Evolutionary conservation across 495 filamentous ascomycete genomes (phyloP).

Genomic region (Penicillium riverlandense): DNA sequence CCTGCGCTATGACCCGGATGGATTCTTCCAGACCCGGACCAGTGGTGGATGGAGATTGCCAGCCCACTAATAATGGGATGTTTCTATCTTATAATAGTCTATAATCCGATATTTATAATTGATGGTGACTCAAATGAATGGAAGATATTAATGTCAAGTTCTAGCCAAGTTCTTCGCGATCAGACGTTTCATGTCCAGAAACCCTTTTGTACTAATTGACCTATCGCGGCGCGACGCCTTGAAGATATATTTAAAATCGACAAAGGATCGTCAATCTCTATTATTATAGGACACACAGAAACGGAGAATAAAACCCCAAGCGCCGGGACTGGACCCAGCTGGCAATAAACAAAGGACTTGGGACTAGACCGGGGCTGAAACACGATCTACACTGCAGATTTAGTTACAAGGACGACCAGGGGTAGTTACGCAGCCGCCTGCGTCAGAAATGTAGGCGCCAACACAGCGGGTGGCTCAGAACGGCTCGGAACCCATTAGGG

Average conservation of each 20-base stretch:
- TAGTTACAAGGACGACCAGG: background rate
- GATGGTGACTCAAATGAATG: too few relatives aligned
- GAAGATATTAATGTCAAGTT: too few relatives aligned
- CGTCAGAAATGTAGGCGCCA: constrained; percentile 17
- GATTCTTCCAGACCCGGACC: constrained; percentile 51
- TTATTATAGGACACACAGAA: background rate
- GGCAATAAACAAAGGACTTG: background rate
- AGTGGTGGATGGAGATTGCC: constrained; percentile 41
- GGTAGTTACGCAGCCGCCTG: constrained; percentile 10
- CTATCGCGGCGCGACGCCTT: too few relatives aligned
- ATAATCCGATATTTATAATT: background rate
- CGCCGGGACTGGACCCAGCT: too few relatives aligned
- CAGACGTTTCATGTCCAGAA: too few relatives aligned
- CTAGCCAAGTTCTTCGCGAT: too few relatives aligned
- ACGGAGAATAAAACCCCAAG: background rate
- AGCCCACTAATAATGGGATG: constrained; percentile 7
- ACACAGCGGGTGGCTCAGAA: constrained; percentile 23
- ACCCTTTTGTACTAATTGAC: too few relatives aligned
- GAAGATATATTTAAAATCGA: too few relatives aligned
- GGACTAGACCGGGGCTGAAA: constrained; percentile 9
- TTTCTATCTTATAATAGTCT: background rate
- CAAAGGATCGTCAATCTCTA: too few relatives aligned
- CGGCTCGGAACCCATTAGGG: constrained; percentile 9
- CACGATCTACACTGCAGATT: constrained; percentile 10
- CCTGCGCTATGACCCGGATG: constrained; percentile 45